Evolutionary conservation across 2,329 filamentous ascomycete genomes (phyloP).

Genomic region (Penicillium janthinellum): DNA sequence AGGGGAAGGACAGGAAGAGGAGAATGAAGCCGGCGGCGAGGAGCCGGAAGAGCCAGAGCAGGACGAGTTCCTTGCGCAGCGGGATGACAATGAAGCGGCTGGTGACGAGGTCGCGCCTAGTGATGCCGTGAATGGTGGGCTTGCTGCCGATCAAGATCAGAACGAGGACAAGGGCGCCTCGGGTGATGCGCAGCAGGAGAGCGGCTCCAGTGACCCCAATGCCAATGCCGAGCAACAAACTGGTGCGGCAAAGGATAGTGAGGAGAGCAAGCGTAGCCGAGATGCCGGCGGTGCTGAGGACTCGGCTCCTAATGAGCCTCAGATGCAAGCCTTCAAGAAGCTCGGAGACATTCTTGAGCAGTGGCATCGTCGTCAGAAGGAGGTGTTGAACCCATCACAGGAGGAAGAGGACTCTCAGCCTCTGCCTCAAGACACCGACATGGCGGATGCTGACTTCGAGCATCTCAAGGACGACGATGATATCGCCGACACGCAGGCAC

Average conservation of each 20-base stretch:
- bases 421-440: constrained; percentile 65
- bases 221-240: constrained; percentile 50
- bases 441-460: constrained; percentile 83
- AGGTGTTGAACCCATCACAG: constrained; percentile 68
- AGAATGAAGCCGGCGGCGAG: constrained; percentile 40
- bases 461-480: constrained; percentile 84
- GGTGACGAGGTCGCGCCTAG: constrained; percentile 55
- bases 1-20: constrained; percentile 52
- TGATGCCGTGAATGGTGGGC: constrained; percentile 44
- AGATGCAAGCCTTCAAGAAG: constrained; percentile 82
- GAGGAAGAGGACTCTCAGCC: constrained; percentile 57
- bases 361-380: constrained; percentile 85
- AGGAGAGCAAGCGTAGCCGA: constrained; percentile 40
- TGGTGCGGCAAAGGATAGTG: constrained; percentile 44
- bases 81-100: constrained; percentile 54
- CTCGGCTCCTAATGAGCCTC: constrained; percentile 39
- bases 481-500: constrained; percentile 82
- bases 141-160: constrained; percentile 44
- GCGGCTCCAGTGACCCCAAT: constrained; percentile 48
- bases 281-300: constrained; percentile 43
- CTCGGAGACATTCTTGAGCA: constrained; percentile 88
- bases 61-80: constrained; percentile 48
- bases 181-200: constrained; percentile 46
- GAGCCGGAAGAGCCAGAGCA: constrained; percentile 57
- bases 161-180: constrained; percentile 51